These are phyloP conservation scores for Hordeum pubiflorum DNA, from an alignment of 202 grass and related monocot genomes.

Conservation along the genomic window DNA sequence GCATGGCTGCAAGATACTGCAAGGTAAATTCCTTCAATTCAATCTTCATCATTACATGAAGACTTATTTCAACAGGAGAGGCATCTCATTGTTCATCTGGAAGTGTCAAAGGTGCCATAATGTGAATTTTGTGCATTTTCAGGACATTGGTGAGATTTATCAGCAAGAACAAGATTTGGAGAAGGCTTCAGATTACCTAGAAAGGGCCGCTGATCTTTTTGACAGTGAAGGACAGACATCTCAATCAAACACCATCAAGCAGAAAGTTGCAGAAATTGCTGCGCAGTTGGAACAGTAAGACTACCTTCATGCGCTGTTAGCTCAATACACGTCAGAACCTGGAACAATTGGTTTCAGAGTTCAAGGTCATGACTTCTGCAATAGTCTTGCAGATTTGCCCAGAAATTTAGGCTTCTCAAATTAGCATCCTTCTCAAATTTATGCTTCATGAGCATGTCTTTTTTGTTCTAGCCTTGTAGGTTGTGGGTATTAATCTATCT, in stretches of 20 bases:
- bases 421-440: neutral
- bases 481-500: neutral
- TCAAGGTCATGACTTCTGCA: neutral
- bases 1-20: conserved; percentile 91
- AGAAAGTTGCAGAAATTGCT: conserved; percentile 84
- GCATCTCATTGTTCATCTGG: neutral
- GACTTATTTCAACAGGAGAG: conserved; percentile 8
- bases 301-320: neutral
- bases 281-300: conserved; percentile 94
- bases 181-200: conserved; percentile 71
- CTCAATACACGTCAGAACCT: neutral
- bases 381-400: neutral
- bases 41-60: neutral
- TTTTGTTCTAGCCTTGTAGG: neutral
- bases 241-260: conserved; percentile 77
- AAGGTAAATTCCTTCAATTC: conserved; percentile 47
- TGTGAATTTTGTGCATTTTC: conserved; percentile 21
- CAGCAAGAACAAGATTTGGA: conserved; percentile 77
- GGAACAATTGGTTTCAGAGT: neutral
- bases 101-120: neutral
- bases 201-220: conserved; percentile 79
- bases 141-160: conserved; percentile 91
- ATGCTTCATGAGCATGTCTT: neutral
- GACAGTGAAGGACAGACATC: conserved; percentile 69
- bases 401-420: neutral